These are phyloP conservation scores for Fusarium sp. DNA, from an alignment of 2,329 filamentous ascomycete species.

Conservation along the genomic window DNA sequence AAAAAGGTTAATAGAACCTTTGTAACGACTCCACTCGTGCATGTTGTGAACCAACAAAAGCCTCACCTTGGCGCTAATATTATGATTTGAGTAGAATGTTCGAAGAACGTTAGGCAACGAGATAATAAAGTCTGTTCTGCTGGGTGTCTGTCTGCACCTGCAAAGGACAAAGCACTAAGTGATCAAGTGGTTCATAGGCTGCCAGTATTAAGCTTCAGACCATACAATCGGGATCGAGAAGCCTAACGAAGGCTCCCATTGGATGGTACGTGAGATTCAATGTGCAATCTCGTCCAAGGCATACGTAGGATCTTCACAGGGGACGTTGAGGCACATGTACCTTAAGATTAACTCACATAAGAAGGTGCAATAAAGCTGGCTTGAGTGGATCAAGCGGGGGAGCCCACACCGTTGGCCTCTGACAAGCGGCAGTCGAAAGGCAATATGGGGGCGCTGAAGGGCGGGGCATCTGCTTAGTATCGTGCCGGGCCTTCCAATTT, in stretches of 20 bases:
- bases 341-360: constrained; percentile 1
- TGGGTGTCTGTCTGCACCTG: neutral
- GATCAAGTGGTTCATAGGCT: neutral
- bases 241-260: neutral
- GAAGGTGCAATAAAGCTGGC: constrained; percentile 5
- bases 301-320: constrained; percentile 1
- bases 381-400: constrained; percentile 8
- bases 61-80: constrained; percentile 3
- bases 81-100: neutral
- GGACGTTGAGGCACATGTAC: neutral
- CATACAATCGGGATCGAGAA: neutral
- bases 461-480: constrained; percentile 8
- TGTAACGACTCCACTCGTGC: neutral
- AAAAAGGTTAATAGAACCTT: neutral
- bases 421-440: constrained; percentile 15
- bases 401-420: constrained; percentile 14
- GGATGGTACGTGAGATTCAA: neutral
- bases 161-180: neutral
- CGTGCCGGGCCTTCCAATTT: neutral
- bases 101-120: neutral
- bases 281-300: neutral
- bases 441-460: constrained; percentile 26
- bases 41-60: neutral
- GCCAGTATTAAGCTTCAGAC: neutral
- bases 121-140: neutral